Percentiles rank a stretch among this genome's conserved stretches.
Conservation (phyloP, 768 basidiomycete genomes). For the Agaricus subrufescens region DNA sequence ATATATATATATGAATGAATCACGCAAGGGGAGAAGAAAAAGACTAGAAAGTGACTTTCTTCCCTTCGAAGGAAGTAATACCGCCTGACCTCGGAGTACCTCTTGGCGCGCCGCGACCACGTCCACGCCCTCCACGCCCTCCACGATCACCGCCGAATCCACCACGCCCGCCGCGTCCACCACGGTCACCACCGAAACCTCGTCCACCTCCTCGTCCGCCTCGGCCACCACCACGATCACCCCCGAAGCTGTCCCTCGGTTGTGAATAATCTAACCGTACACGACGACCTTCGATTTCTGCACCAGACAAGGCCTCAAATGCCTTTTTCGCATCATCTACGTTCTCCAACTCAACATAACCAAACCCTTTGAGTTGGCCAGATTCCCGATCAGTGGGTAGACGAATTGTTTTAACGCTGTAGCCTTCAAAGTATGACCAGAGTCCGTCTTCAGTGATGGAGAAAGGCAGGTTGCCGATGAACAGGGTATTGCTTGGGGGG, state of each 20-base stretch:
- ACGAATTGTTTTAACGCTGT: conserved; percentile 83
- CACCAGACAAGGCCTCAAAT: conserved; percentile 59
- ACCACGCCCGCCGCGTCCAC: conserved; percentile 29
- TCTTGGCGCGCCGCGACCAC: conserved; percentile 42
- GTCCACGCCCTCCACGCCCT: conserved; percentile 17
- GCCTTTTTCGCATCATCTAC: conserved; percentile 80
- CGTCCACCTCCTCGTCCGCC: conserved; percentile 38
- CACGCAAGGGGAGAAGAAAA: too few relatives aligned
- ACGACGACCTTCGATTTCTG: conserved; percentile 75
- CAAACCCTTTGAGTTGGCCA: conserved; percentile 91
- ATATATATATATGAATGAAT: neutral
- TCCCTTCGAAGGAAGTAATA: conserved; percentile 60
- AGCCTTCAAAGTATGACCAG: conserved; percentile 89
- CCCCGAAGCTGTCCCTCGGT: conserved; percentile 63
- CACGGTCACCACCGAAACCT: conserved; percentile 31
- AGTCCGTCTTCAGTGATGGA: conserved; percentile 74
- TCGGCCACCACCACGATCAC: conserved; percentile 44
- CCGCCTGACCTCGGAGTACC: conserved; percentile 57
- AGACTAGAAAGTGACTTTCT: conserved; percentile 55
- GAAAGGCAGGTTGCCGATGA: conserved; percentile 89
- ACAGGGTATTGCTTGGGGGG: conserved; percentile 72
- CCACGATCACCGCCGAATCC: conserved; percentile 21
- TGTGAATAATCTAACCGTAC: conserved; percentile 86
- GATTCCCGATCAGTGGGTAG: conserved; percentile 92
- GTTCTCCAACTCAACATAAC: conserved; percentile 91